These are phyloP conservation scores for Seiridium cupressi DNA, from an alignment of 2,329 filamentous ascomycete species.

Conservation along the genomic window DNA sequence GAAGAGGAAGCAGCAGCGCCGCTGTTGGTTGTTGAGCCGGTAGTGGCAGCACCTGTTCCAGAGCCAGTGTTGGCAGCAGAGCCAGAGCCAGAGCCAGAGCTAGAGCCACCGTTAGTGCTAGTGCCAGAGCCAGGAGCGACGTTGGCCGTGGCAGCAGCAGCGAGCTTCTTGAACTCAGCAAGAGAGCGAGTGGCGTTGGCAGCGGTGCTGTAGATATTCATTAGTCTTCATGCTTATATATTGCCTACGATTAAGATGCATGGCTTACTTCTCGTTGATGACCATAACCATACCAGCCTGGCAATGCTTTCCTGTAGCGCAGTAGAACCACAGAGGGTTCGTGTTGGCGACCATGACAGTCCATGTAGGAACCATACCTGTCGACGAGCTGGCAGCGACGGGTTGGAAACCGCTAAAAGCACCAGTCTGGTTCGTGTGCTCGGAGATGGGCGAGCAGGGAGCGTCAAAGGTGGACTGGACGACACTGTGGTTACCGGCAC, in stretches of 20 bases:
- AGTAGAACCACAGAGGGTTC: constrained; percentile 77
- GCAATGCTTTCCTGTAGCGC: constrained; percentile 72
- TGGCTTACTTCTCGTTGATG: constrained; percentile 68
- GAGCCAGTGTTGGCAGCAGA: constrained; percentile 7
- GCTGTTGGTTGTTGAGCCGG: constrained; percentile 5
- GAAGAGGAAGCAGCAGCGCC: not conserved
- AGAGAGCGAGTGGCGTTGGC: constrained; percentile 54
- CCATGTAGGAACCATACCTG: constrained; percentile 62
- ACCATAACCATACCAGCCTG: constrained; percentile 73
- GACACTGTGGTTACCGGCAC: constrained; percentile 72
- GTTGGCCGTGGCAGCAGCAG: constrained; percentile 29
- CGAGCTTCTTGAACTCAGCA: constrained; percentile 42
- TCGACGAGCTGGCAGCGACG: constrained; percentile 49
- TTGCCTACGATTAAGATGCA: no score
- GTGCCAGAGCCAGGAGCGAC: constrained; percentile 21
- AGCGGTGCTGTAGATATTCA: constrained; percentile 32
- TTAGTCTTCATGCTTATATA: not conserved
- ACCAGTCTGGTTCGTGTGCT: constrained; percentile 50
- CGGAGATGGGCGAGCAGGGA: constrained; percentile 63
- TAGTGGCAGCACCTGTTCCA: constrained; percentile 10
- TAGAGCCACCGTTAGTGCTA: constrained; percentile 14
- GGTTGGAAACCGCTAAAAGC: constrained; percentile 68
- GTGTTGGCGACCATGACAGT: constrained; percentile 68
- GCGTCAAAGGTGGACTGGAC: constrained; percentile 73
- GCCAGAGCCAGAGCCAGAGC: constrained; percentile 20